Conservation (phyloP, 202 grass and related monocot genomes). For the Schoenoplectus triqueter region DNA sequence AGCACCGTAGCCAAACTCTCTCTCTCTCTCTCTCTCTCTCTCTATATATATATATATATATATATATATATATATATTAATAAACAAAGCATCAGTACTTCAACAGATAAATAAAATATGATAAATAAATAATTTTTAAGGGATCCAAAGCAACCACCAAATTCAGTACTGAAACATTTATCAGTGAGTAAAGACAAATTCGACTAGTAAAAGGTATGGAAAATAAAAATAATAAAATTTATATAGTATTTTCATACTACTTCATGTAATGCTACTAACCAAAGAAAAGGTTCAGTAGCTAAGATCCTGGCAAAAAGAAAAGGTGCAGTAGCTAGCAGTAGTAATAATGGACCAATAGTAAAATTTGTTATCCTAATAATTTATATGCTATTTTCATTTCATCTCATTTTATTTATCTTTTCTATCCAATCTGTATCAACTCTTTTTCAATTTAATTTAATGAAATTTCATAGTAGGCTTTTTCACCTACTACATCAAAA, state of each 20-base stretch:
- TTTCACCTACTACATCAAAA: no score
- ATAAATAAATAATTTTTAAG: background rate
- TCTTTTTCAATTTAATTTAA: no score
- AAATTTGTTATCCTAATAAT: constrained; percentile 11
- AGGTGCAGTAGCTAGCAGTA: background rate
- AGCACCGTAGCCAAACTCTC: no score
- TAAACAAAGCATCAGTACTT: background rate
- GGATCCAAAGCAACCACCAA: background rate
- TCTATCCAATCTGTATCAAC: no score
- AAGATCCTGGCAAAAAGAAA: background rate
- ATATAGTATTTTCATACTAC: no score
- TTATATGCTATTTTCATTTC: background rate
- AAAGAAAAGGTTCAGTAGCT: no score
- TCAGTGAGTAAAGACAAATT: background rate
- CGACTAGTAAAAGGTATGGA: background rate
- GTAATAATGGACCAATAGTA: background rate
- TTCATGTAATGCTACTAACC: no score
- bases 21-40: no score
- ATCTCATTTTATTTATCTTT: no score
- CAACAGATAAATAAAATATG: constrained; percentile 3
- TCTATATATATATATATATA: no score
- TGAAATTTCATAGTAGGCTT: no score
- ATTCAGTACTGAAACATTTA: background rate
- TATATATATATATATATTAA: background rate
- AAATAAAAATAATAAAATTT: no score